Percentiles rank a stretch among this genome's conserved stretches.
phyloP scores from a whole-genome alignment of 306 rosid genomes.

The Vigna angularis region DNA sequence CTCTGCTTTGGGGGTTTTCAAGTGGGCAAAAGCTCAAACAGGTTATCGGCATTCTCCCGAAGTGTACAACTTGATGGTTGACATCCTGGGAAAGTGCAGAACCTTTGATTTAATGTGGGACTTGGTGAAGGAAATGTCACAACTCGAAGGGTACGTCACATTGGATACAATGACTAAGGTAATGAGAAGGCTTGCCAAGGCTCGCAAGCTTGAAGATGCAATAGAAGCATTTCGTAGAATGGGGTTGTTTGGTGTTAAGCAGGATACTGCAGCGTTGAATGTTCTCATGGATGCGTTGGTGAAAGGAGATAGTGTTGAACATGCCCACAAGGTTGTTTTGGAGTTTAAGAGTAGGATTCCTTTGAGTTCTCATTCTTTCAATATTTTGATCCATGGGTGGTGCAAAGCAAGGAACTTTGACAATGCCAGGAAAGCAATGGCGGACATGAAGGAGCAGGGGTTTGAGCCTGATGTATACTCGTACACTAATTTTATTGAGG shows the following conservation, averaged over 20 bases:
- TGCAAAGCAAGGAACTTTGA: conserved; percentile 69
- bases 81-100: conserved; percentile 64
- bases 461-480: conserved; percentile 65
- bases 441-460: conserved; percentile 70
- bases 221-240: conserved; percentile 60
- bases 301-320: conserved; percentile 70
- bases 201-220: conserved; percentile 60
- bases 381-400: conserved; percentile 83
- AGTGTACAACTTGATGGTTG: conserved; percentile 64
- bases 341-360: conserved; percentile 64
- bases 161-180: conserved; percentile 67
- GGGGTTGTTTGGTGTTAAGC: conserved; percentile 55
- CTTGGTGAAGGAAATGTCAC: conserved; percentile 68
- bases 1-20: conserved; percentile 72
- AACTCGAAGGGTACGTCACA: conserved; percentile 55
- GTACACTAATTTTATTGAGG: conserved; percentile 65
- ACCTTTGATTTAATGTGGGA: conserved; percentile 68
- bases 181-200: conserved; percentile 69
- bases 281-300: conserved; percentile 72
- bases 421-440: conserved; percentile 64
- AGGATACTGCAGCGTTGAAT: conserved; percentile 60
- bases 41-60: conserved; percentile 68
- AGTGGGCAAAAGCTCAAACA: conserved; percentile 78
- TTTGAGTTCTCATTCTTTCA: conserved; percentile 55
- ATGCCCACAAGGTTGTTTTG: conserved; percentile 60